These are phyloP conservation scores for Solanum chiquidenum DNA, from an alignment of 257 asterid genomes.

Conservation along the genomic window DNA sequence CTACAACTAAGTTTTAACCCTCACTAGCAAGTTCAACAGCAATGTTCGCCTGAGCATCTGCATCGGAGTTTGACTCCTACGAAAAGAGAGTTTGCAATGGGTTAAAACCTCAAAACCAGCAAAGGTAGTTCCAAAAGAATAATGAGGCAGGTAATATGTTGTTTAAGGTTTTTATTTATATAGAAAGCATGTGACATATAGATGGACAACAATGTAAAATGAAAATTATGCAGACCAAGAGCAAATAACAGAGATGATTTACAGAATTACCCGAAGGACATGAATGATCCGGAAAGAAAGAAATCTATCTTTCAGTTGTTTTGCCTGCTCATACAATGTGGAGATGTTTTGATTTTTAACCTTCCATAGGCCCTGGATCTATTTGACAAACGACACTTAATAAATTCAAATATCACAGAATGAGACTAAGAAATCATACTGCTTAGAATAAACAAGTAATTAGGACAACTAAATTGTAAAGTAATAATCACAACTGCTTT, in stretches of 20 bases:
- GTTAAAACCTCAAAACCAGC: background rate
- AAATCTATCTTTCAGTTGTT: constrained; percentile 22
- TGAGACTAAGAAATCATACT: background rate
- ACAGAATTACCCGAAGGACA: constrained; percentile 12
- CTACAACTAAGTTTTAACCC: background rate
- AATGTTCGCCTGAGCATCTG: constrained; percentile 89
- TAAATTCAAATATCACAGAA: background rate
- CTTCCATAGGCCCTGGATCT: constrained; percentile 19
- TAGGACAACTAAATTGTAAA: background rate
- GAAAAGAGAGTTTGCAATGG: background rate
- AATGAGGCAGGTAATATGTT: background rate
- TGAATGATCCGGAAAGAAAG: constrained; percentile 18
- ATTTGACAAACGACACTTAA: background rate
- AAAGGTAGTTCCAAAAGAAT: background rate
- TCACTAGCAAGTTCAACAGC: constrained; percentile 78
- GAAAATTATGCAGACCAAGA: background rate
- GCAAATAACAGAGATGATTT: background rate
- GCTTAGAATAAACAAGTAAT: background rate
- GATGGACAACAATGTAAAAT: background rate
- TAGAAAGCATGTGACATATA: background rate
- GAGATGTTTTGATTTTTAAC: constrained; percentile 15
- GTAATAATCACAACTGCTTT: background rate
- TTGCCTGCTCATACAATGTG: constrained; percentile 17
- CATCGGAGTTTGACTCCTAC: constrained; percentile 83
- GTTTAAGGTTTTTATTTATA: background rate